phyloP scores from a whole-genome alignment of 805 yeast genomes.

The Suhomyces canberraensis region DNA sequence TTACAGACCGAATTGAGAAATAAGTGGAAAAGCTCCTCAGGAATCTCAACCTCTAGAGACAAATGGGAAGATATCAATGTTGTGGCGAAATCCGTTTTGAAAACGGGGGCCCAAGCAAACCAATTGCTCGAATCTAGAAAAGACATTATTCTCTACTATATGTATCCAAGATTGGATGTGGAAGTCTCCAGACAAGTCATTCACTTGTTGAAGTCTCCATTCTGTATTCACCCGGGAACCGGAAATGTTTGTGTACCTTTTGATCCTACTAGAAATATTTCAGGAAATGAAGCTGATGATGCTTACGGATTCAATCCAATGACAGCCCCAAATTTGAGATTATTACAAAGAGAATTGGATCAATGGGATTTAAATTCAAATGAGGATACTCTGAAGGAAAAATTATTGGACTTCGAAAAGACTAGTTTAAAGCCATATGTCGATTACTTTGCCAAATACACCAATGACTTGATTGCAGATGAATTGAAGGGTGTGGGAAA shows the following conservation, averaged over 20 bases:
- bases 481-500: constrained; percentile 41
- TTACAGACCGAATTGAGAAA: constrained; percentile 50
- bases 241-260: constrained; percentile 94
- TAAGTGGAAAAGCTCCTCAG: constrained; percentile 49
- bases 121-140: constrained; percentile 68
- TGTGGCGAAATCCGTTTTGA: constrained; percentile 47
- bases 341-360: constrained; percentile 63
- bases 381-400: constrained; percentile 14
- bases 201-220: constrained; percentile 93
- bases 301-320: constrained; percentile 68
- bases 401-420: constrained; percentile 50
- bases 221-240: constrained; percentile 94
- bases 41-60: constrained; percentile 44
- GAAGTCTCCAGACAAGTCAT: constrained; percentile 87
- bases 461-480: constrained; percentile 51
- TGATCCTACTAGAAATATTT: constrained; percentile 43
- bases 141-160: constrained; percentile 72
- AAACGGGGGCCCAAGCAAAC: constrained; percentile 42
- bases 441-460: constrained; percentile 62
- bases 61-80: constrained; percentile 80
- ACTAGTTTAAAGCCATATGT: constrained; percentile 72
- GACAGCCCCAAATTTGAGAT: constrained; percentile 70
- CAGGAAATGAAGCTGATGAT: constrained; percentile 33
- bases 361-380: constrained; percentile 37
- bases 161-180: constrained; percentile 90